Base-by-base conservation (phyloP, 2,329 filamentous ascomycete species). In the Colletotrichum limetticola region DNA sequence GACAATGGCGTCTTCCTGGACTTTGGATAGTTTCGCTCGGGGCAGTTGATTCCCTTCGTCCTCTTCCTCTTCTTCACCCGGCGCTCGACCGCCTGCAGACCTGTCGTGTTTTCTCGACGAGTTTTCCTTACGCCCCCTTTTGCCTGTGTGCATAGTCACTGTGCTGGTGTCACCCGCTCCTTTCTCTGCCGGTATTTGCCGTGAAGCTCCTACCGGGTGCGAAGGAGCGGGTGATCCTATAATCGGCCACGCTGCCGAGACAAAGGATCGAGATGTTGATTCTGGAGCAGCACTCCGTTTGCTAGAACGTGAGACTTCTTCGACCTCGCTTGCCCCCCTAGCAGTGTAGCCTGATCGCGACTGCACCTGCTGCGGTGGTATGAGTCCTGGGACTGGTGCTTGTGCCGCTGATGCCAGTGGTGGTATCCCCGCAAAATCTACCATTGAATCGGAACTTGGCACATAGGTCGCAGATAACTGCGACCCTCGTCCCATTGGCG, bases 1-100 rank as follows among this genome's bases (percentile, higher is more conserved):
- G 35, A 16, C 58, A 24, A 28, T 32, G 8, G 56, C 2, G 62
- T 74, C 68, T 16, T 72, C 62, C 8, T 71, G 62, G 11, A 74
- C 52, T 32, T 59, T 67, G 7, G 57, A 53, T 9, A 72, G 30
- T 35, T 74, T 74, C 19, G 67, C 49, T 7, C 62, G 56, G 4
- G 68, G 71, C 5, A 22, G 24, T 6, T 5, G n/a, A 22, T 68
- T 37, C 9, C 9, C 62, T 4, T 72, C 30, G 5, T 30, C 62
- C 8, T 59, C 35, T 0, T 74, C 59, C 1, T 61, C 42, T n/a
- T n/a, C 11, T 22, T 37, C 32, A 0, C 19, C 35, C 4, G 28
- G 53, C 53, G 22, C 24, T 26, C 0, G 22, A 1, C 11, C 5
- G 53, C 1, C 42, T 49, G 28, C 14, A 5, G 19, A n/a, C 22